A percentile compares a stretch with the other conserved stretches of the same genome.
These are phyloP conservation scores for Lepidium aucheri DNA, from an alignment of 345 rosid genomes.

Conservation along the genomic window DNA sequence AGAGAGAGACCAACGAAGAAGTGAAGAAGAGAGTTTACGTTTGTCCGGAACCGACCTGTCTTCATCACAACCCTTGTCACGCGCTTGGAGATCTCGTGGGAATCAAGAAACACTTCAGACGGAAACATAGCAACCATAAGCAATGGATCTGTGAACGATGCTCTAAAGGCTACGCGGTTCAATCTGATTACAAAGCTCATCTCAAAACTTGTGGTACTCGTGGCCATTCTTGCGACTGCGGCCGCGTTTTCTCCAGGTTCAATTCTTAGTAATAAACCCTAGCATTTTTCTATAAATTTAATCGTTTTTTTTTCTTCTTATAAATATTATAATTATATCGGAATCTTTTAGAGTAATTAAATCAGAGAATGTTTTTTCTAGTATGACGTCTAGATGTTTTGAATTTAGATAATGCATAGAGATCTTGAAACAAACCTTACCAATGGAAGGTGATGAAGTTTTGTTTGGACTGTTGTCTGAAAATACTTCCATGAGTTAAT, in stretches of 20 bases:
- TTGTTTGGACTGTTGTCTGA: slow-evolving; percentile 10
- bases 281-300: background rate
- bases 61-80: slow-evolving; percentile 94
- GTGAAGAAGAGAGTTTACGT: slow-evolving; percentile 86
- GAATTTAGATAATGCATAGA: background rate
- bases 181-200: slow-evolving; percentile 97
- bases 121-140: slow-evolving; percentile 90
- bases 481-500: background rate
- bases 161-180: slow-evolving; percentile 93
- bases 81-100: slow-evolving; percentile 98
- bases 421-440: background rate
- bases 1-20: slow-evolving; percentile 64
- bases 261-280: slow-evolving; percentile 12
- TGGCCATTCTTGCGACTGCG: slow-evolving; percentile 98
- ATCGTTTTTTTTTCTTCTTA: background rate
- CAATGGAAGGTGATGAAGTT: slow-evolving; percentile 12
- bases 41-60: slow-evolving; percentile 91
- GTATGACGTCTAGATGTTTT: slow-evolving; percentile 24
- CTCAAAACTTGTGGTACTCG: slow-evolving; percentile 98
- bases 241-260: slow-evolving; percentile 96
- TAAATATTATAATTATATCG: background rate
- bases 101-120: slow-evolving; percentile 87
- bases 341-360: slow-evolving; percentile 19
- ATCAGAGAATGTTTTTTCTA: slow-evolving; percentile 24
- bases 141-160: slow-evolving; percentile 96